Base-by-base conservation (phyloP, 371 early-diverging fungal genomes). In the Smittium culicis region DNA sequence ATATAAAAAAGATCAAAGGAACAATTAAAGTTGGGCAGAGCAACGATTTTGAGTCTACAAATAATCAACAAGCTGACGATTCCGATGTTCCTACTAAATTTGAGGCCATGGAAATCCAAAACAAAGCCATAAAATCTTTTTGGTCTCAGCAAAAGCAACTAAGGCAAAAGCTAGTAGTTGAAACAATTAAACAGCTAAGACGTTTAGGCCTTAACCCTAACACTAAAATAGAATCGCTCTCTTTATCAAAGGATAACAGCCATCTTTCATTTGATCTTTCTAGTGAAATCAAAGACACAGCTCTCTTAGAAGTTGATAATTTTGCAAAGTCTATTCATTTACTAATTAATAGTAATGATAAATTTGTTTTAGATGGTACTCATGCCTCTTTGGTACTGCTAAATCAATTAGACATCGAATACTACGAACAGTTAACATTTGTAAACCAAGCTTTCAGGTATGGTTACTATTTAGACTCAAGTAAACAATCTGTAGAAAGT, bases 91-190 rank as follows among this genome's bases (percentile, higher is more conserved):
- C 16, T 27, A 68, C 65, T 54, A 57, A 54, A 34, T 1, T 35
- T 34, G 75, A 75, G 25, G 70, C 70, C 20, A 69, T 71, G 54
- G 76, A 76, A 67, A 69, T 75, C 1, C 73, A 77, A 66, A 62
- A 66, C 34, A 64, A 55, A 11, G 62, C 68, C 1, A 66, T 71
- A 17, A 35, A 35, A 63, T 72, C 67, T 65, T 77, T 74, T 70
- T 77, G 77, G 72, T 92, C 89, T 74, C 83, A 85, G 62, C 86
- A 86, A 74, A 89, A 90, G 73, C 72, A 86, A 35, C 76, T 93
- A 34, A 86, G 92, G 33, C 91, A 89, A 76, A 93, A 92, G 76
- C 87, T 93, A 0, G 74, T 93, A 8, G 88, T 87, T 54, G 95
- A 95, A 74, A 80, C 93, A 45, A 80, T 93, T 67, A 90, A 88